These are phyloP conservation scores for Stipa capillata DNA, from an alignment of 176 grass and related monocot genomes.

Conservation along the genomic window DNA sequence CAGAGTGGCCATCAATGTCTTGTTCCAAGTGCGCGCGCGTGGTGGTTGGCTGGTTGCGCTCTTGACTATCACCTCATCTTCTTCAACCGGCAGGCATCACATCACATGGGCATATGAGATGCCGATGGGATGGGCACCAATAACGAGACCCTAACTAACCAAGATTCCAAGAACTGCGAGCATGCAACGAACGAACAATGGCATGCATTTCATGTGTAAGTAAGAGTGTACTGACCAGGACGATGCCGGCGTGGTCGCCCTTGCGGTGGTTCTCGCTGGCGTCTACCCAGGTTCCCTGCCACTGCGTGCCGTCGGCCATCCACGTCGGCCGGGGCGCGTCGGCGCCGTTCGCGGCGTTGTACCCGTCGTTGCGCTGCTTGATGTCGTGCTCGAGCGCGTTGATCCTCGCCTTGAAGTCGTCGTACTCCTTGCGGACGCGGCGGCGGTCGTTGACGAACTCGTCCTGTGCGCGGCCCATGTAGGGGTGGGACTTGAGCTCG, in stretches of 20 bases:
- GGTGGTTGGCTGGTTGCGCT: constrained; percentile 32
- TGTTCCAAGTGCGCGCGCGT: background rate
- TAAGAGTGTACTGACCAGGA: constrained; percentile 33
- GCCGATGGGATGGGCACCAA: no score
- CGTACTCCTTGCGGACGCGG: constrained; percentile 71
- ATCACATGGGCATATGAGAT: background rate
- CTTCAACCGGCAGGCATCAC: background rate
- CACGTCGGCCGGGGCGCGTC: constrained; percentile 42
- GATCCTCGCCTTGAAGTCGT: constrained; percentile 77
- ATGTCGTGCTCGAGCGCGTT: constrained; percentile 57
- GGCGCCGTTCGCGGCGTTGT: constrained; percentile 41
- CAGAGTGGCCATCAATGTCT: background rate
- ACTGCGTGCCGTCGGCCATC: constrained; percentile 71
- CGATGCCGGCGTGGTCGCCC: constrained; percentile 89
- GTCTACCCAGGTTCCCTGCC: constrained; percentile 77
- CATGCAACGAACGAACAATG: background rate
- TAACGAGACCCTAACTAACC: background rate
- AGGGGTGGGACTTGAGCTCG: constrained; percentile 73
- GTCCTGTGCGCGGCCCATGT: constrained; percentile 61
- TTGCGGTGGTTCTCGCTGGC: constrained; percentile 60
- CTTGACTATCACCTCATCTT: constrained; percentile 11
- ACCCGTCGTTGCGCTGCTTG: constrained; percentile 47
- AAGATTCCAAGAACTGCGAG: background rate
- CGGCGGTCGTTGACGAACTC: constrained; percentile 91
- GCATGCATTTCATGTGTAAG: background rate